These are phyloP conservation scores for Ophiocordyceps camponoti-floridani DNA, from an alignment of 2,329 filamentous ascomycete species.

Conservation along the genomic window DNA sequence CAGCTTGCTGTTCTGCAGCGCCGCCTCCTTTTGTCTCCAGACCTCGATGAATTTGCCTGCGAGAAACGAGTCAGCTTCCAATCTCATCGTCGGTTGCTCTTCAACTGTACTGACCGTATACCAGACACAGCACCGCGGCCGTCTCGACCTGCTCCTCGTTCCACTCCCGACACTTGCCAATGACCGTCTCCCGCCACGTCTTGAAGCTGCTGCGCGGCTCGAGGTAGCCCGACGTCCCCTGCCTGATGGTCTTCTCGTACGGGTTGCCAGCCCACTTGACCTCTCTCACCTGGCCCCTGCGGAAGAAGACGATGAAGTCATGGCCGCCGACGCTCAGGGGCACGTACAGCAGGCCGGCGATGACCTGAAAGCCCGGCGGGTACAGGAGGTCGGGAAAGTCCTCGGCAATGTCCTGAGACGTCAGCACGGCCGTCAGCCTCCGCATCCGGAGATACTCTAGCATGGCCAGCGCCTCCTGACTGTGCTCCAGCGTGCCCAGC, in stretches of 20 bases:
- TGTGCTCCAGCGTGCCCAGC: conserved; percentile 53
- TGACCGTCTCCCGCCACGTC: conserved; percentile 62
- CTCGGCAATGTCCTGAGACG: conserved; percentile 54
- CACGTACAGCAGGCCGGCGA: conserved; percentile 68
- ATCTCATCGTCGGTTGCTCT: too few relatives aligned
- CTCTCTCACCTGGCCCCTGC: conserved; percentile 56
- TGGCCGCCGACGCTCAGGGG: conserved; percentile 57
- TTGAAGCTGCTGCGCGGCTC: conserved; percentile 69
- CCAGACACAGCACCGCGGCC: conserved; percentile 68
- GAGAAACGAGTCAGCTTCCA: not conserved
- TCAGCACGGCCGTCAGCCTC: conserved; percentile 54
- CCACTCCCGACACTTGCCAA: conserved; percentile 77
- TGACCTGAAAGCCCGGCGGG: conserved; percentile 56
- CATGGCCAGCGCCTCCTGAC: conserved; percentile 69
- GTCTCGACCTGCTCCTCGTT: conserved; percentile 79
- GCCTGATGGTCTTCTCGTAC: conserved; percentile 58
- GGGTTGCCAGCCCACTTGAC: conserved; percentile 80
- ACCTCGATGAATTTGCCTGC: conserved; percentile 67
- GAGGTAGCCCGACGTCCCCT: conserved; percentile 55
- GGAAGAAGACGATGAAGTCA: conserved; percentile 85
- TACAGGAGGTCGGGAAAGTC: conserved; percentile 76
- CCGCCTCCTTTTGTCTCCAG: conserved; percentile 79
- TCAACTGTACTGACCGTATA: conserved; percentile 46
- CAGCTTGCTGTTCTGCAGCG: conserved; percentile 63
- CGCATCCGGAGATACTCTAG: conserved; percentile 71